Conservation (phyloP, 257 asterid genomes). For the Fraxinus excelsior region DNA sequence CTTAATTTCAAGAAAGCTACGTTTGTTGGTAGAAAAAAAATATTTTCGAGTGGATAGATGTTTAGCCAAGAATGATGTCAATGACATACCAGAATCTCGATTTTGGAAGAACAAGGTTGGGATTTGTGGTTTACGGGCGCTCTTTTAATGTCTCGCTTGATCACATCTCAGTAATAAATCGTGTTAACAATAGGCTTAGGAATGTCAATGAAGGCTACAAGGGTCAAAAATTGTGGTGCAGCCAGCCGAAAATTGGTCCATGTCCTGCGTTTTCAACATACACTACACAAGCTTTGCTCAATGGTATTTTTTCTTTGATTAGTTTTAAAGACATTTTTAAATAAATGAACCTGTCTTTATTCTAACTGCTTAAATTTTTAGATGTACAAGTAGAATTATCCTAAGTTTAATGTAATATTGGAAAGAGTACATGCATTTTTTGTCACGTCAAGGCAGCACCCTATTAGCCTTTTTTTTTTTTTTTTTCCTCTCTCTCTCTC, state of each 20-base stretch:
- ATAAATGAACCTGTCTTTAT: not conserved
- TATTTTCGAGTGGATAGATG: no score
- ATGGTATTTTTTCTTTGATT: slow-evolving; percentile 41
- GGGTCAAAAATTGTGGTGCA: slow-evolving; percentile 46
- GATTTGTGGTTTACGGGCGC: slow-evolving; percentile 63
- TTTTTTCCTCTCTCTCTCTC: no score
- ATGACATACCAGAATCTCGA: slow-evolving; percentile 65
- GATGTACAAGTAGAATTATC: no score
- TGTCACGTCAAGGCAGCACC: no score
- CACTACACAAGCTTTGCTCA: slow-evolving; percentile 58
- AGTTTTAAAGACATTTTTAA: not conserved
- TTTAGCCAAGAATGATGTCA: slow-evolving; percentile 53
- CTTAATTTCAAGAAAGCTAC: no score
- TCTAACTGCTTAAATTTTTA: not conserved
- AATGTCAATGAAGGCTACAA: slow-evolving; percentile 46
- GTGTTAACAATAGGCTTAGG: slow-evolving; percentile 41
- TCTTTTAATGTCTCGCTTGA: slow-evolving; percentile 55
- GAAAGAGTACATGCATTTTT: no score
- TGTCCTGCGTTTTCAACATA: slow-evolving; percentile 66
- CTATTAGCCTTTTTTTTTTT: no score
- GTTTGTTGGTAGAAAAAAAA: no score
- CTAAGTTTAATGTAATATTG: slow-evolving; percentile 9
- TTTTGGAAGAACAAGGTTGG: slow-evolving; percentile 58
- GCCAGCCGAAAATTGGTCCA: slow-evolving; percentile 47
- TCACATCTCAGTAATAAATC: slow-evolving; percentile 34